Base-by-base conservation (phyloP, 345 rosid genomes). In the Toxicodendron radicans region DNA sequence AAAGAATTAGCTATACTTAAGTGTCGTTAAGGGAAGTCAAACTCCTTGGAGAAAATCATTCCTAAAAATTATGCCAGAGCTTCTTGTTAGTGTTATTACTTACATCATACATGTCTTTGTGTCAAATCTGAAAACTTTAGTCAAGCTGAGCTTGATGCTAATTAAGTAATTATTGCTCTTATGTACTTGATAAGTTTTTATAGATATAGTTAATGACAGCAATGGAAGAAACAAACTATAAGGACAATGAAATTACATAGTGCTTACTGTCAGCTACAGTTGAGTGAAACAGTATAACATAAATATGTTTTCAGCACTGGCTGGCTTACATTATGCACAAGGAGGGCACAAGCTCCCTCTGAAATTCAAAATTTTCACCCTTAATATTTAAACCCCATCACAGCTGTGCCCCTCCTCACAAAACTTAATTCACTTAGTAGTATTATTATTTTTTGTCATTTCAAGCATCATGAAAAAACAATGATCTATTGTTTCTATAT, bases 221-320 rank as follows among this genome's bases (percentile, higher is more conserved):
- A 64, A 41, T 68, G 11, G 7, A 53, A 56, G 35, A 52, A 33
- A 51, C 16, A 67, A 49, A 52, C 48, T 57, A 12, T 32, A 32
- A 54, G 32, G 32, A 7, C 38, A 41, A 32, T 53, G 33, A 41
- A 27, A 56, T 41, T 38, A 54, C 51, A 23, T 32, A 38, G 54
- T 20, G 72, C 33, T 51, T 71, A 30, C 58, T 35, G 2, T 76
- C 20, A 12, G 60, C 53, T 64, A 10, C 21, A 74, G 24, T 23
- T 14, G 13, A 56, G 35, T 71, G 16, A 49, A 38, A 27, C 5
- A 3, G 43, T 33, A 35, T 0, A 53, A 27, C 2, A 27, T 27
- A 27, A 27, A 27, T 27, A 27, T 27, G 30, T 27, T 27, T 27
- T 27, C 30, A 27, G 30, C 30, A 27, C 30, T 27, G 30, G 30